Conservation (phyloP, 2,329 filamentous ascomycete genomes). For the Sporothrix brunneoviolacea region DNA sequence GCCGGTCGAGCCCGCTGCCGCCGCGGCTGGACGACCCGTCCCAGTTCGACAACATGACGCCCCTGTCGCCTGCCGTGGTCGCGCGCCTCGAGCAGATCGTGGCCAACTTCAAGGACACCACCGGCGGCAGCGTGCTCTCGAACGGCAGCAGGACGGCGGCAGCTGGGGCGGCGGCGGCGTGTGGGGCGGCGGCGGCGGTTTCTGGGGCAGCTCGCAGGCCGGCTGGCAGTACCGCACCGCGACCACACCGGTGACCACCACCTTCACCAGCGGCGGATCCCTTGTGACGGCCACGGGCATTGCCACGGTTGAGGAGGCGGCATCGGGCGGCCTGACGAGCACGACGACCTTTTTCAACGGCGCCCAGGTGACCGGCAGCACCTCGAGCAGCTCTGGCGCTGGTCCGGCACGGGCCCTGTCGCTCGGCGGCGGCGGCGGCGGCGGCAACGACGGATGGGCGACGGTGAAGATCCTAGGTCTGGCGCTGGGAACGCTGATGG, state of each 20-base stretch:
- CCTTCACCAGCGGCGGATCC: constrained; percentile 16
- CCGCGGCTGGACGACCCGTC: no score
- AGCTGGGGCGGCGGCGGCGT: constrained; percentile 21
- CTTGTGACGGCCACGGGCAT: constrained; percentile 23
- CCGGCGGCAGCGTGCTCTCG: no score
- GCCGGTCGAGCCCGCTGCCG: no score
- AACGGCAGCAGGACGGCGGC: constrained; percentile 24
- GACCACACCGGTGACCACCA: constrained; percentile 30
- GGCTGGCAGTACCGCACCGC: constrained; percentile 34
- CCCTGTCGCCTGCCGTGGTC: neutral
- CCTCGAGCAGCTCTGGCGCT: neutral
- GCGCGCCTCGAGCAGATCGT: constrained; percentile 1
- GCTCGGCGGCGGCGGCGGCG: neutral
- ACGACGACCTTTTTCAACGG: constrained; percentile 23
- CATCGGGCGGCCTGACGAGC: constrained; percentile 25
- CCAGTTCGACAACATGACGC: neutral
- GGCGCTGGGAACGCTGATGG: constrained; percentile 25
- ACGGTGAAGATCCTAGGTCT: constrained; percentile 23
- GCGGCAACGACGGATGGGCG: constrained; percentile 3
- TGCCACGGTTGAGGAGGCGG: constrained; percentile 26
- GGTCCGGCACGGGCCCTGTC: neutral
- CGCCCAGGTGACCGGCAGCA: constrained; percentile 9
- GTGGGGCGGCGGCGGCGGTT: constrained; percentile 28
- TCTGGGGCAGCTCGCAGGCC: constrained; percentile 28
- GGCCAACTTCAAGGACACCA: neutral